A percentile compares a stretch with the other conserved stretches of the same genome.
These are phyloP conservation scores for Populus hybrid DNA, from an alignment of 441 rosid genomes.

Conservation along the genomic window DNA sequence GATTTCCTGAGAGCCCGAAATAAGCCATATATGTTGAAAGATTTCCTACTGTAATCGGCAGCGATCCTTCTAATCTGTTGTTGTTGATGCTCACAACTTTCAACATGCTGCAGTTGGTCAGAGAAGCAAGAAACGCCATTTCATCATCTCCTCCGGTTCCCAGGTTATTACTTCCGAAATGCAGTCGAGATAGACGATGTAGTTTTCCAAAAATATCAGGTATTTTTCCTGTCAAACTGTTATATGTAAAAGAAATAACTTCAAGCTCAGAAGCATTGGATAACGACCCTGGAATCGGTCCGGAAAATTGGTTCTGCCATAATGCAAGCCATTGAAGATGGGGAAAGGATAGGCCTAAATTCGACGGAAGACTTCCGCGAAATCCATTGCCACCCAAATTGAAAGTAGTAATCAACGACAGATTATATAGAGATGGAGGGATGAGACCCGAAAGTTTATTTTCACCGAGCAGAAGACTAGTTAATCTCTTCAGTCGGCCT, in stretches of 20 bases:
- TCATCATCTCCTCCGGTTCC: not conserved
- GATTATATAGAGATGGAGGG: not conserved
- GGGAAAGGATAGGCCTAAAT: not conserved
- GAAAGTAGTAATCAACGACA: not conserved
- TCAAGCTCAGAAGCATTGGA: not conserved
- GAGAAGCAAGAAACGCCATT: not conserved
- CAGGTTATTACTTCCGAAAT: not conserved
- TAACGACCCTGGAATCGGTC: not conserved
- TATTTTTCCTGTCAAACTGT: slow-evolving; percentile 1
- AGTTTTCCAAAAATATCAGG: not conserved
- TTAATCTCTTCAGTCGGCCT: slow-evolving; percentile 2
- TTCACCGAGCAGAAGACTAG: not conserved
- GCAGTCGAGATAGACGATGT: not conserved
- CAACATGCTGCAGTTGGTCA: not conserved
- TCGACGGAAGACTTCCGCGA: not conserved
- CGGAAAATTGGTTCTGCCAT: not conserved
- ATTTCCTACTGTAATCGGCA: not conserved
- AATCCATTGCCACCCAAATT: not conserved
- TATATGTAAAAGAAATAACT: not conserved
- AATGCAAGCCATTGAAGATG: not conserved
- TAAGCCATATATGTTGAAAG: not conserved
- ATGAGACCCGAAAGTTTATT: not conserved
- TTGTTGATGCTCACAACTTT: not conserved
- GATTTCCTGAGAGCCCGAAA: not conserved
- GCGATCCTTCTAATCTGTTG: slow-evolving; percentile 2